Evolutionary conservation across 2,329 filamentous ascomycete species (phyloP).

Genomic region (Aaosphaeria arxii): DNA sequence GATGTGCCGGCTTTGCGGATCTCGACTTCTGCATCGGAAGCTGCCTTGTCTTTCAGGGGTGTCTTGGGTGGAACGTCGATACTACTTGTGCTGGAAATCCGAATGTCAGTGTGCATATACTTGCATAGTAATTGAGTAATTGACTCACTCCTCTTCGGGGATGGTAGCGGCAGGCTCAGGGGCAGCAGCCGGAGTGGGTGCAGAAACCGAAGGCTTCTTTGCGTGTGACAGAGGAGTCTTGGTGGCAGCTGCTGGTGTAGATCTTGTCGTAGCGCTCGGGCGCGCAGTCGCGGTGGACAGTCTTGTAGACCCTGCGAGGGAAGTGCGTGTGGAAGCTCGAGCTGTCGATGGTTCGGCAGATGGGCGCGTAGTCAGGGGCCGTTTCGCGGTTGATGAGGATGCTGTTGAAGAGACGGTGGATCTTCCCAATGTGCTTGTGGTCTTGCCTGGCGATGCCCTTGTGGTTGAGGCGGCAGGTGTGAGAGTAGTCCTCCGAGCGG

Average conservation of each 20-base stretch:
- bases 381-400: constrained; percentile 13
- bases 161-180: constrained; percentile 7
- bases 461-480: constrained; percentile 7
- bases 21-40: constrained; percentile 35
- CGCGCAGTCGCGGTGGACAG: neutral
- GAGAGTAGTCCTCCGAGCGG: constrained; percentile 15
- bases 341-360: neutral
- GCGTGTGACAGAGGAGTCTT: constrained; percentile 18
- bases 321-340: neutral
- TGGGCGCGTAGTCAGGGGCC: constrained; percentile 20
- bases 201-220: constrained; percentile 26
- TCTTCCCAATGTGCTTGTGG: constrained; percentile 19
- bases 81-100: constrained; percentile 14
- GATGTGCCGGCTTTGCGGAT: constrained; percentile 20
- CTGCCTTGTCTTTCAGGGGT: constrained; percentile 30
- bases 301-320: neutral
- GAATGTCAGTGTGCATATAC: neutral
- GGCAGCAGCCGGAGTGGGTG: constrained; percentile 9
- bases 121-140: neutral
- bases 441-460: constrained; percentile 11
- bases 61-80: constrained; percentile 20
- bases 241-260: constrained; percentile 13
- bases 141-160: constrained; percentile 16
- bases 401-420: constrained; percentile 22
- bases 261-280: constrained; percentile 9